Base-by-base conservation (phyloP, 1,284 basidiomycete species). In the Cutaneotrichosporon cutaneum region DNA sequence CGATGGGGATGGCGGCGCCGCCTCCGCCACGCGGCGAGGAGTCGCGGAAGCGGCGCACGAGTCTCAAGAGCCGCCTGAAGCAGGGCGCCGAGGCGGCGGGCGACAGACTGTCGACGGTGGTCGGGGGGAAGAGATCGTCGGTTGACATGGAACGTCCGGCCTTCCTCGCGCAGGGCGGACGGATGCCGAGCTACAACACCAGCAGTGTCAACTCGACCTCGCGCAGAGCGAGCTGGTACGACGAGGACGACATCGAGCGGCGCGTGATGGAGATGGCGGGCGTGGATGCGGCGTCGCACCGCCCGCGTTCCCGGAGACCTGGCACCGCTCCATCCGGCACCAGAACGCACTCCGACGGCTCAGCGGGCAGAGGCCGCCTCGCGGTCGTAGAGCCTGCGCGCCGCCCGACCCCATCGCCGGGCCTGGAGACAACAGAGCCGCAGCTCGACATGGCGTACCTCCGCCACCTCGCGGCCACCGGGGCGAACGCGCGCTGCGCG, bases 401-500 rank as follows among this genome's bases (percentile, higher is more conserved):
- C 14, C 4, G 11, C 22, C 45, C 45, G 9, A 11, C 45, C 11
- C 30, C 51, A 2, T 33, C 30, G 13, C 32, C 30, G 21, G 32
- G 26, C 11, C 9, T 33, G 30, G 51, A 33, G 16, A 6, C n/a
- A 1, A 9, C 53, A 6, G 27, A 35, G 21, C n/a, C 47, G 6
- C 35, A 54, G 30, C 61, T 62, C 18, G 62, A 61, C 58, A 66
- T 60, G 67, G 55, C 45, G 55, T n/a, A 57, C 22, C 47, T 66
- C 21, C 48, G 45, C 5, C 56, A 36, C 53, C 67, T 59, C 9
- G 65, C 65, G 1, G 54, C 52, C 8, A 51, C 44, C 11, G 59
- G 59, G 0, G 73, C 72, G 51, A 83, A 83, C 61, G 61, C 63
- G 18, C 65, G 50, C 9, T 83, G 82, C 59, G 82, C 82, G 8